Evolutionary conservation across 108 stramenopile genomes (phyloP).

Genomic region (Pelagomonas calceolata): DNA sequence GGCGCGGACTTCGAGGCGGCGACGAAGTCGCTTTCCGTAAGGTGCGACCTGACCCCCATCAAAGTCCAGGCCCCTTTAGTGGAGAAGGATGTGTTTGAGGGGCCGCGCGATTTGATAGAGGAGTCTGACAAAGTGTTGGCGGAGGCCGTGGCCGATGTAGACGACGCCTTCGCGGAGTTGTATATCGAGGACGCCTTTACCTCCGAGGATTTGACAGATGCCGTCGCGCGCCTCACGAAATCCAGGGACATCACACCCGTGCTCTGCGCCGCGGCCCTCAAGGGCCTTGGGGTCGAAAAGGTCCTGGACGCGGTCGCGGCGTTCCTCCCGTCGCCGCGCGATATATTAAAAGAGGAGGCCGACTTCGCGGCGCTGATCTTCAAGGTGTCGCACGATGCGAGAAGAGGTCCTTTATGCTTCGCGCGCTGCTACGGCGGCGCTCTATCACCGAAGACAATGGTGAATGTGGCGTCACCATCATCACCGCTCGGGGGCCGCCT

Average conservation of each 20-base stretch:
- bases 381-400: conserved; percentile 43
- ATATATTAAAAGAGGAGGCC: conserved; percentile 19
- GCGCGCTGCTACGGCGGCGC: conserved; percentile 40
- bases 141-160: conserved; percentile 54
- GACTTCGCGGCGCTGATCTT: conserved; percentile 16
- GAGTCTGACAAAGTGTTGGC: not conserved
- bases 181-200: conserved; percentile 52
- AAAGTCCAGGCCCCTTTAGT: conserved; percentile 62
- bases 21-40: conserved; percentile 53
- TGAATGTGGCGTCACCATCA: conserved; percentile 29
- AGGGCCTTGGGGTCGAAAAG: conserved; percentile 81
- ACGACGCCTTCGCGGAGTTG: conserved; percentile 63
- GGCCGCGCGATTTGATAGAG: not conserved
- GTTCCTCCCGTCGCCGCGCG: conserved; percentile 81
- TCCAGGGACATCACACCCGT: conserved; percentile 29
- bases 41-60: conserved; percentile 55
- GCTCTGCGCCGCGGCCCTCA: conserved; percentile 62
- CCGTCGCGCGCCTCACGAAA: conserved; percentile 49
- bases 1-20: conserved; percentile 77
- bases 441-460: conserved; percentile 15
- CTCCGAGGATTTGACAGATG: conserved; percentile 3
- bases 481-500: conserved; percentile 2
- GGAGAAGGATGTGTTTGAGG: conserved; percentile 3
- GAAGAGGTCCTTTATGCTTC: conserved; percentile 27
- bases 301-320: conserved; percentile 82